Base-by-base conservation (phyloP, 345 rosid genomes). In the Cardamine occulta region DNA sequence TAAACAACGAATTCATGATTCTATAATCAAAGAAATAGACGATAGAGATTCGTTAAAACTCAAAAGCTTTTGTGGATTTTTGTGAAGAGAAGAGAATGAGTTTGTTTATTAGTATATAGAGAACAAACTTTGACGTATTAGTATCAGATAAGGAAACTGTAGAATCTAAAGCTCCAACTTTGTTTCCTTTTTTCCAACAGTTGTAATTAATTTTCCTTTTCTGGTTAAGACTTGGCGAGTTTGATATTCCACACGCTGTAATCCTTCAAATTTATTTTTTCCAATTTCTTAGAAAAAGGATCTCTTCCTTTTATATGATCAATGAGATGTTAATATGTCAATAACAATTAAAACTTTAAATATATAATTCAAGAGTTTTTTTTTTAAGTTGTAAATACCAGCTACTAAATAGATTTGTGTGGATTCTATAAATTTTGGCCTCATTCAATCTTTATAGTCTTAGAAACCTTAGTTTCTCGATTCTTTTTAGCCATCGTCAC, bases 1-100 rank as follows among this genome's bases (percentile, higher is more conserved):
- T 6, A 13, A 73, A 64, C 48, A 73, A 29, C 3, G 57, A 54
- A 54, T 73, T 73, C 71, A 73, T 73, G 53, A 29, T 64, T 73
- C 61, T 73, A 18, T 39, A 60, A 39, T 26, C 1, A 21, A 40
- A 18, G 42, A 71, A n/a, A n/a, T n/a, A n/a, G n/a, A n/a, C n/a
- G 8, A 45, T 6, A 48, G 6, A 53, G 7, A 18, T 49, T 56
- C 0, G 39, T 2, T 1, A 2, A 26, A 26, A 26, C 28, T 26
- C 28, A 26, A 21, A 51, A 51, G 31, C 8, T 68, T 39, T 40
- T 28, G 28, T 24, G 6, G 28, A 3, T 31, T 47, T 45, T 70
- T 53, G 14, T 39, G 6, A 13, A 11, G 63, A 17, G 44, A 26
- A 21, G 10, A 35, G 2, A 4, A 26, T 2, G 34, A 8, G 37